Evolutionary conservation across 2,329 filamentous ascomycete species (phyloP).

Genomic region (Neurospora sp.): DNA sequence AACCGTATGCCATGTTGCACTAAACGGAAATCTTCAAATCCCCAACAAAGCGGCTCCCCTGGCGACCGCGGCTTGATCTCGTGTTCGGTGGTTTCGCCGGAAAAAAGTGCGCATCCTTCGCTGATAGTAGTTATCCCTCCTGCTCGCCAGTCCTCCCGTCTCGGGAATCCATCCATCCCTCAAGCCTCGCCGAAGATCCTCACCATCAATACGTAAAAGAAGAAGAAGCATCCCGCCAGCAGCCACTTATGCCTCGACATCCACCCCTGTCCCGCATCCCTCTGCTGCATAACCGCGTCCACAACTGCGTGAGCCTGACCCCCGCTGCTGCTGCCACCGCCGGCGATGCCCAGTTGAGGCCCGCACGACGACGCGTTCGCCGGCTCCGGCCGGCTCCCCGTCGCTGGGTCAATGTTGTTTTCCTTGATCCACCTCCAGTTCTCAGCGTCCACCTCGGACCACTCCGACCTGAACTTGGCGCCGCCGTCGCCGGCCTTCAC

Average conservation of each 20-base stretch:
- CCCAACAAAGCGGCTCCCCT: background rate
- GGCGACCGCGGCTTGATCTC: background rate
- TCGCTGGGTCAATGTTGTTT: slow-evolving; percentile 66
- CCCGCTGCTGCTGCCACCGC: slow-evolving; percentile 41
- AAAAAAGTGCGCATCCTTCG: background rate
- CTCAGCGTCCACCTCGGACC: slow-evolving; percentile 79
- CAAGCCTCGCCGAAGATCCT: slow-evolving; percentile 51
- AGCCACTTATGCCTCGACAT: slow-evolving; percentile 69
- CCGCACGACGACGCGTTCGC: slow-evolving; percentile 48
- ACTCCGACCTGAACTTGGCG: slow-evolving; percentile 79
- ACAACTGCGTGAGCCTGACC: slow-evolving; percentile 60
- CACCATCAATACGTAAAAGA: slow-evolving; percentile 76
- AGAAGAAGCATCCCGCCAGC: slow-evolving; percentile 58
- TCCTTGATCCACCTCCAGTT: slow-evolving; percentile 90
- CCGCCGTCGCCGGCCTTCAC: slow-evolving; percentile 90
- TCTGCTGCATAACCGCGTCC: slow-evolving; percentile 65
- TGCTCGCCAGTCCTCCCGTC: background rate
- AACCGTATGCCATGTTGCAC: background rate
- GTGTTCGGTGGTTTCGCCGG: background rate
- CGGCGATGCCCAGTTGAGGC: slow-evolving; percentile 48
- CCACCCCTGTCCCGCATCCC: slow-evolving; percentile 77
- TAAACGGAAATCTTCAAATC: background rate
- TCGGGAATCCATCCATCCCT: background rate
- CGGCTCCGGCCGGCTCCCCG: slow-evolving; percentile 57
- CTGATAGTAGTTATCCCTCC: background rate